Conservation (phyloP, 148 eudicot species). For the Euryodendron excelsum region DNA sequence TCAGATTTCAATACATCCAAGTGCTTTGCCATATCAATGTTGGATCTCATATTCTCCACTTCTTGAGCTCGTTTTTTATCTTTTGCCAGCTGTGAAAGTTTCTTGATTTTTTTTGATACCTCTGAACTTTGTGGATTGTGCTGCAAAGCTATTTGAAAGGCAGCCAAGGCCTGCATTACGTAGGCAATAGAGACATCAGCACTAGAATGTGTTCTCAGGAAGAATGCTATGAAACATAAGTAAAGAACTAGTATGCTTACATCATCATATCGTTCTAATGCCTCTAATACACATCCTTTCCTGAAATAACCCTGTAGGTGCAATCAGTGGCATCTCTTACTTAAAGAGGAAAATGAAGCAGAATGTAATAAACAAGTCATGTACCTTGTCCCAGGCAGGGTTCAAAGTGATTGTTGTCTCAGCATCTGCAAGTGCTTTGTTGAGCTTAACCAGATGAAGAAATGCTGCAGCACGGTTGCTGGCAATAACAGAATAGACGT, state of each 20-base stretch:
- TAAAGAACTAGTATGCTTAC: conserved; percentile 29
- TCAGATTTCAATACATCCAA: conserved; percentile 64
- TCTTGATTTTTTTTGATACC: conserved; percentile 86
- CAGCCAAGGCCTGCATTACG: conserved; percentile 67
- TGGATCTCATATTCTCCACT: conserved; percentile 73
- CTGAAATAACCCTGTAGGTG: conserved; percentile 82
- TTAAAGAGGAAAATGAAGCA: not conserved
- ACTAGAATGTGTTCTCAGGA: not conserved
- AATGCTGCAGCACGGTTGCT: conserved; percentile 99
- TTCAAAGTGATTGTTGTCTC: conserved; percentile 77
- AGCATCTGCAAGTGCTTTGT: conserved; percentile 93
- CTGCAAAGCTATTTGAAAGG: conserved; percentile 71
- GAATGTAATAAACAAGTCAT: not conserved
- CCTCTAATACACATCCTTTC: conserved; percentile 93
- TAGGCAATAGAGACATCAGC: not conserved
- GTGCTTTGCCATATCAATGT: conserved; percentile 75
- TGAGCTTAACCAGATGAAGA: conserved; percentile 83
- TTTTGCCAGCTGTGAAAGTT: conserved; percentile 64
- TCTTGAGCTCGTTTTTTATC: conserved; percentile 79
- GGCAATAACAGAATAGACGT: conserved; percentile 19
- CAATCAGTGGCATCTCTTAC: conserved; percentile 16
- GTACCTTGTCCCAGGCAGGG: conserved; percentile 96
- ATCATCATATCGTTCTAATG: conserved; percentile 87
- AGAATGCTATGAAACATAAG: not conserved
- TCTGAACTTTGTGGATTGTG: conserved; percentile 85